Evolutionary conservation across 2,329 filamentous ascomycete species (phyloP).

Genomic region (Fusarium devonianum): DNA sequence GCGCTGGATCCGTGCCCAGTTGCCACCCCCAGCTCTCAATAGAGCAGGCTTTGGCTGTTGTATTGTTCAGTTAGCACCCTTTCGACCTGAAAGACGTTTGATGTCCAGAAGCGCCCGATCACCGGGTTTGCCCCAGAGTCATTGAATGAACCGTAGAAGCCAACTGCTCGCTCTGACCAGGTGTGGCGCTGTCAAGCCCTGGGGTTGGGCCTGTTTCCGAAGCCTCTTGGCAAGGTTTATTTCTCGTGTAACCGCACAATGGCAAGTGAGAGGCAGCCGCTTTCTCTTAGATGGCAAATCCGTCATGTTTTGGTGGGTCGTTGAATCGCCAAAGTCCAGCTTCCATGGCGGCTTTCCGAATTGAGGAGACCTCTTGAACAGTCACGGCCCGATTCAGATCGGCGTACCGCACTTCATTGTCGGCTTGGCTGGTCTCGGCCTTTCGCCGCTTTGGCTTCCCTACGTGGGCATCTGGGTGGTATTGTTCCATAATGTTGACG

Average conservation of each 20-base stretch:
- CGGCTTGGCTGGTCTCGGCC: slow-evolving; percentile 49
- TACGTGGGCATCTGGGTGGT: slow-evolving; percentile 80
- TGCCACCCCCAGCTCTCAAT: slow-evolving; percentile 22
- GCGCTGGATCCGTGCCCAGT: slow-evolving; percentile 26
- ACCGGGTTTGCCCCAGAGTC: slow-evolving; percentile 1
- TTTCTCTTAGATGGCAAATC: slow-evolving; percentile 55
- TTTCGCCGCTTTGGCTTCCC: slow-evolving; percentile 65
- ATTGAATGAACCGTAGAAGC: slow-evolving; percentile 16
- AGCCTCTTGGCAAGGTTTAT: slow-evolving; percentile 19
- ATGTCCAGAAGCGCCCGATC: slow-evolving; percentile 17
- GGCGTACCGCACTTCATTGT: slow-evolving; percentile 67
- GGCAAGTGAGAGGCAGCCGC: slow-evolving; percentile 12
- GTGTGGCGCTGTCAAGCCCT: slow-evolving; percentile 27
- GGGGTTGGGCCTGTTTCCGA: slow-evolving; percentile 21
- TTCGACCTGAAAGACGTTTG: slow-evolving; percentile 11
- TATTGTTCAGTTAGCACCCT: slow-evolving; percentile 24
- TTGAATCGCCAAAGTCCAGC: slow-evolving; percentile 83
- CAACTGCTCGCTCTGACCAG: slow-evolving; percentile 18
- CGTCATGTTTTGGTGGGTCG: slow-evolving; percentile 64
- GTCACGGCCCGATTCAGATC: slow-evolving; percentile 75
- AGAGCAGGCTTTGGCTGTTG: slow-evolving; percentile 8
- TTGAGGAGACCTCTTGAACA: slow-evolving; percentile 68
- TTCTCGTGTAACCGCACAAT: slow-evolving; percentile 8
- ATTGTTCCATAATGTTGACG: slow-evolving; percentile 90
- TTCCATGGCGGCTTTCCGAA: slow-evolving; percentile 71